Conservation (phyloP, 2,329 filamentous ascomycete species). For the Onygenales sp. region DNA sequence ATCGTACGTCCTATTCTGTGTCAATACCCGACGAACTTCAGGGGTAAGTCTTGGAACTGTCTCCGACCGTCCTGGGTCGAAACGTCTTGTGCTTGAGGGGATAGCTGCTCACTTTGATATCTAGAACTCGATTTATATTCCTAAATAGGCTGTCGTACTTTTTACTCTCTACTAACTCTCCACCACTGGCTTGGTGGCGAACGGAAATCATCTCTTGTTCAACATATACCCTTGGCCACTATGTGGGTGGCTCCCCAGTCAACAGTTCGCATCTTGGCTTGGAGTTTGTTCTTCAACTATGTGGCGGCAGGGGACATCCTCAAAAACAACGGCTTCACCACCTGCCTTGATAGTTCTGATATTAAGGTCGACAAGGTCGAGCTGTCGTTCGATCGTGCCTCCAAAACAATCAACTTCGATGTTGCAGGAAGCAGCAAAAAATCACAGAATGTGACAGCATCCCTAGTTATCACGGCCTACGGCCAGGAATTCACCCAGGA, state of each 20-base stretch:
- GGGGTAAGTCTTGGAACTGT: background rate
- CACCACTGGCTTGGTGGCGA: too few relatives aligned
- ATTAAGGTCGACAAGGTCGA: slow-evolving; percentile 66
- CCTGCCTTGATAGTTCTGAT: slow-evolving; percentile 49
- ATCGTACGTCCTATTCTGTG: background rate
- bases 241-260: slow-evolving; percentile 19
- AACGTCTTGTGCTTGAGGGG: too few relatives aligned
- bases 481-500: slow-evolving; percentile 66
- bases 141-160: too few relatives aligned
- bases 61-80: too few relatives aligned
- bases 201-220: background rate
- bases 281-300: slow-evolving; percentile 19
- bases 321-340: slow-evolving; percentile 68
- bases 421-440: slow-evolving; percentile 65
- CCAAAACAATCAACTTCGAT: slow-evolving; percentile 68
- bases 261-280: slow-evolving; percentile 16
- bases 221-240: slow-evolving; percentile 1
- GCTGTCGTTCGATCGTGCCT: slow-evolving; percentile 67
- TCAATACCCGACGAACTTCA: background rate
- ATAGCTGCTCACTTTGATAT: too few relatives aligned
- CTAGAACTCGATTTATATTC: background rate
- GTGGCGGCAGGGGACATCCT: slow-evolving; percentile 63
- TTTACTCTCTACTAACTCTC: too few relatives aligned
- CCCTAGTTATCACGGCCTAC: slow-evolving; percentile 71
- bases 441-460: slow-evolving; percentile 70